Conservation (phyloP, 1,284 basidiomycete genomes). For the Cutaneotrichosporon spelunceum region DNA sequence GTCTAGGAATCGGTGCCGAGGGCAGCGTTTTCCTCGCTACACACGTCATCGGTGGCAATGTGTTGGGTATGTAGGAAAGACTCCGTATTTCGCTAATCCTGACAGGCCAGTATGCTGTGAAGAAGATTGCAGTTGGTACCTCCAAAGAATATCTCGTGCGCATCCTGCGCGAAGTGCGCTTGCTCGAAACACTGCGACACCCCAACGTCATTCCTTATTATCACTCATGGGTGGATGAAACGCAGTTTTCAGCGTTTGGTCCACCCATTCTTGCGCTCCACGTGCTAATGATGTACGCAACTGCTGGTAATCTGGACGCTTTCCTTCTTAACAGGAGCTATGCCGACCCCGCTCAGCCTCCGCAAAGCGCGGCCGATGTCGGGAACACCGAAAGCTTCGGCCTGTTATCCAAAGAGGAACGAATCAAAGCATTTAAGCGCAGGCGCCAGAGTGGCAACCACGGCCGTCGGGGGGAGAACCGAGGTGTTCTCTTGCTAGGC, state of each 20-base stretch:
- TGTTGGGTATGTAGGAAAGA: conserved; percentile 26
- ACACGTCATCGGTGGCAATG: conserved; percentile 41
- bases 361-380: conserved; percentile 27
- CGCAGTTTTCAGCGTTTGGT: conserved; percentile 76
- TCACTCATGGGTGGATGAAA: conserved; percentile 86
- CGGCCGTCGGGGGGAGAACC: conserved; percentile 41
- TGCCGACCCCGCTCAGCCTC: conserved; percentile 15
- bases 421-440: conserved; percentile 57
- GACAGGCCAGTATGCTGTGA: conserved; percentile 69
- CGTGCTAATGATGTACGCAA: conserved; percentile 90
- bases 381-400: conserved; percentile 55
- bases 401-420: conserved; percentile 57
- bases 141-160: conserved; percentile 76
- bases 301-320: conserved; percentile 76
- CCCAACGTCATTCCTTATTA: conserved; percentile 92
- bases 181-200: conserved; percentile 81
- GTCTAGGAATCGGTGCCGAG: conserved; percentile 86
- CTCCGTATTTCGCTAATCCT: conserved; percentile 25
- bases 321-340: conserved; percentile 67
- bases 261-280: conserved; percentile 77
- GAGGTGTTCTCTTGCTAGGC: conserved; percentile 71
- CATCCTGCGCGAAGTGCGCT: conserved; percentile 75
- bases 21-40: conserved; percentile 66
- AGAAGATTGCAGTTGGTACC: conserved; percentile 90
- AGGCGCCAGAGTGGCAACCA: conserved; percentile 44